Conservation (phyloP, 2,329 filamentous ascomycete species). For the Penicillium sp. region DNA sequence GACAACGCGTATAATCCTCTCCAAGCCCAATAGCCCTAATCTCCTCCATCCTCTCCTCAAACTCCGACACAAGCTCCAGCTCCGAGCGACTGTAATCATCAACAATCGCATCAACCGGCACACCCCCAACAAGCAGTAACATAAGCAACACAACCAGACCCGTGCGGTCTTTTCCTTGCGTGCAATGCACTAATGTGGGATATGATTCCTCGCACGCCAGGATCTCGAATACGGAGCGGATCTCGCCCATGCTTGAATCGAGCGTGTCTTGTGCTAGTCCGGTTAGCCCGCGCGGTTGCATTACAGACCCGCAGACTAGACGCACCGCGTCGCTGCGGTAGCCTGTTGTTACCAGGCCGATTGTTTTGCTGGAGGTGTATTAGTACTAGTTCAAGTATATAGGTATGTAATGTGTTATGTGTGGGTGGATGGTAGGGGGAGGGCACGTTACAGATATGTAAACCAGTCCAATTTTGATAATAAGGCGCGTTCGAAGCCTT, state of each 20-base stretch:
- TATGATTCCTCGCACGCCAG: constrained; percentile 57
- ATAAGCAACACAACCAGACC: constrained; percentile 70
- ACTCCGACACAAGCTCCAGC: constrained; percentile 60
- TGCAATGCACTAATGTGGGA: constrained; percentile 76
- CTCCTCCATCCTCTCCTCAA: constrained; percentile 64
- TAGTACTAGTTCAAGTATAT: not conserved
- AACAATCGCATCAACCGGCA: constrained; percentile 61
- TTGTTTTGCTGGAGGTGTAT: constrained; percentile 53
- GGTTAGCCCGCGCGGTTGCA: constrained; percentile 69
- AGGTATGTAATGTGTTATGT: not conserved
- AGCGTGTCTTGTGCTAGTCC: constrained; percentile 70
- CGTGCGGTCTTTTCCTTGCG: constrained; percentile 83
- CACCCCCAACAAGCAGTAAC: constrained; percentile 59
- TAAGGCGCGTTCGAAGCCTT: constrained; percentile 66
- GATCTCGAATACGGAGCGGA: constrained; percentile 67
- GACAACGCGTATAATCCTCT: constrained; percentile 70
- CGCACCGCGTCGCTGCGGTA: constrained; percentile 68
- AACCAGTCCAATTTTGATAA: constrained; percentile 67
- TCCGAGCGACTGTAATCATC: constrained; percentile 71
- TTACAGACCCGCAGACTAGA: constrained; percentile 68
- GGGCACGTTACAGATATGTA: constrained; percentile 57
- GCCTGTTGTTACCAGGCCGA: constrained; percentile 63
- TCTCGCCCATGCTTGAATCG: constrained; percentile 63
- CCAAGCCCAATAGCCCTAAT: constrained; percentile 69
- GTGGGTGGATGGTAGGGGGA: not conserved